These are phyloP conservation scores for Lasiodiplodia sp. DNA, from an alignment of 2,329 filamentous ascomycete species.

Conservation along the genomic window DNA sequence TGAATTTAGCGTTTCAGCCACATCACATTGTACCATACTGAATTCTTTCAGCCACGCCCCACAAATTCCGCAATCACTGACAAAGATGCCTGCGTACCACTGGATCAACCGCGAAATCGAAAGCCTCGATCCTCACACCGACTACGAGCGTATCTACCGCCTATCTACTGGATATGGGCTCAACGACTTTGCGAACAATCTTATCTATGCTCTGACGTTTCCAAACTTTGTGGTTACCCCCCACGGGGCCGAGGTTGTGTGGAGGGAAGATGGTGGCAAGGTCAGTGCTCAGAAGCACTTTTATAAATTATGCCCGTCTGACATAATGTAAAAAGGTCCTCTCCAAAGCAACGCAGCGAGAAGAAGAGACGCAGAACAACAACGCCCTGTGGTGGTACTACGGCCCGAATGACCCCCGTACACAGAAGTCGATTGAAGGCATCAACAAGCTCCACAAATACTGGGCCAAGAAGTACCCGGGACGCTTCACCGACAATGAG, in stretches of 20 bases:
- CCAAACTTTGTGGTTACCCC: conserved; percentile 22
- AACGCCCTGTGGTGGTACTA: conserved; percentile 14
- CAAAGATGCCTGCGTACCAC: neutral
- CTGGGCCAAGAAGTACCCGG: conserved; percentile 11
- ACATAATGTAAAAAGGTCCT: neutral
- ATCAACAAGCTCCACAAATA: neutral
- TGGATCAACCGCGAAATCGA: conserved; percentile 12
- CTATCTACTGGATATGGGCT: neutral
- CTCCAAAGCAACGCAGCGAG: conserved; percentile 4
- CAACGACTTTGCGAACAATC: conserved; percentile 15
- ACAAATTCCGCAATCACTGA: neutral
- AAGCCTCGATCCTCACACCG: conserved; percentile 13
- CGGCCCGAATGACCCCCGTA: neutral
- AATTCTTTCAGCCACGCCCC: neutral
- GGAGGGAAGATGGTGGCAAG: conserved; percentile 23
- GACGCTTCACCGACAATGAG: conserved; percentile 3
- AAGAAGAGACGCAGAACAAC: conserved; percentile 20
- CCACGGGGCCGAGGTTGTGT: conserved; percentile 12
- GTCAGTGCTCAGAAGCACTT: neutral
- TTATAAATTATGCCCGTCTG: neutral
- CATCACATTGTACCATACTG: too few species aligned
- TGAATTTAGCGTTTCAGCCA: neutral
- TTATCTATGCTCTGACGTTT: conserved; percentile 15
- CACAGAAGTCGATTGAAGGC: conserved; percentile 6
- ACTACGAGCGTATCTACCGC: conserved; percentile 1